A percentile compares a stretch with the other conserved stretches of the same genome.
These are phyloP conservation scores for Scedosporium dehoogii DNA, from an alignment of 2,329 filamentous ascomycete species.

Conservation along the genomic window DNA sequence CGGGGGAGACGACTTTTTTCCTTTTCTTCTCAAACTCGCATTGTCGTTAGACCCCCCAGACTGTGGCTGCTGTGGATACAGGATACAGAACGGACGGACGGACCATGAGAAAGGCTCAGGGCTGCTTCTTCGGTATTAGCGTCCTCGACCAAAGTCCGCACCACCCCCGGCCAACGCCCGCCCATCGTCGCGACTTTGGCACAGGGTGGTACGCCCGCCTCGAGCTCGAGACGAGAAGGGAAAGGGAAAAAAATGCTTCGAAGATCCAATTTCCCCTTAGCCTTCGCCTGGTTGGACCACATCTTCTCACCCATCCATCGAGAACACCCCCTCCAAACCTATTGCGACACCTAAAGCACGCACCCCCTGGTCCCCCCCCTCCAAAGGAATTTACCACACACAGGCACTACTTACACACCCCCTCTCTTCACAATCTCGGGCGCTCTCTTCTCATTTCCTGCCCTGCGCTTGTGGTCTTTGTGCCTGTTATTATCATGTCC, in stretches of 20 bases:
- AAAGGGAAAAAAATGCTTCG: not conserved
- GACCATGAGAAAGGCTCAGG: not conserved
- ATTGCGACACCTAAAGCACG: not conserved
- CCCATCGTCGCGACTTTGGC: not conserved
- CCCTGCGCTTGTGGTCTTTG: not conserved
- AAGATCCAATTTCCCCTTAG: not conserved
- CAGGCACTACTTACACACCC: not conserved
- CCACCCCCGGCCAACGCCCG: not conserved
- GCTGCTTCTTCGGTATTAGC: not conserved
- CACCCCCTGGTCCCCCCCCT: not conserved
- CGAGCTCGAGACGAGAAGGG: not conserved
- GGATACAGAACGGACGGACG: not conserved
- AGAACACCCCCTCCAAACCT: not conserved
- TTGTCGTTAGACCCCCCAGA: not conserved
- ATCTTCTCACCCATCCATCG: not conserved
- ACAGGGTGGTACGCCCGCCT: not conserved
- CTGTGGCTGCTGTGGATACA: not conserved
- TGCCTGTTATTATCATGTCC: constrained; percentile 1
- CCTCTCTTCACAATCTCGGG: constrained; percentile 1
- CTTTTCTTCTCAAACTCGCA: too few relatives aligned
- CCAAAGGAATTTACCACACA: not conserved
- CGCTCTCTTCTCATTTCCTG: constrained; percentile 3
- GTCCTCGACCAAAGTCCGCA: not conserved
- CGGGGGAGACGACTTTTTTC: too few relatives aligned
- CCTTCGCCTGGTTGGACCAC: not conserved